Evolutionary conservation across 73 alveolate genomes (phyloP).

Genomic region (Durusdinium trenchii): DNA sequence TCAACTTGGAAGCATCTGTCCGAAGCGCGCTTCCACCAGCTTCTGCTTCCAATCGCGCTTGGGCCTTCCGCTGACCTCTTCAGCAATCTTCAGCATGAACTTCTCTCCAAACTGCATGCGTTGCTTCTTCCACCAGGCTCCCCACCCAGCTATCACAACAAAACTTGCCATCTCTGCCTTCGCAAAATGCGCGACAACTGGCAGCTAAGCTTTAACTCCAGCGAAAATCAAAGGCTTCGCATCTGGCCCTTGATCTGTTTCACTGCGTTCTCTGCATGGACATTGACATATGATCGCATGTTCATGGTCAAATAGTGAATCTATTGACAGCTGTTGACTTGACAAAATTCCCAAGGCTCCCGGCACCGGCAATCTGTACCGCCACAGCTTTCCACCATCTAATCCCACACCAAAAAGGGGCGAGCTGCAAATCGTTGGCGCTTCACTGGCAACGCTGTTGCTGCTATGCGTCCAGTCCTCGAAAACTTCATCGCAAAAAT

Average conservation of each 20-base stretch:
- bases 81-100: background rate
- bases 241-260: slow-evolving; percentile 1
- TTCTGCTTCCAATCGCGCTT: slow-evolving; percentile 15
- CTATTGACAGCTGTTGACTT: background rate
- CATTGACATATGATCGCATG: background rate
- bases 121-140: background rate
- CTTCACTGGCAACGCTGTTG: background rate
- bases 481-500: background rate
- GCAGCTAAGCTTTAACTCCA: background rate
- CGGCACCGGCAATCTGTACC: background rate
- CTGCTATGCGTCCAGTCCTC: background rate
- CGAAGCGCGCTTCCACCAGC: background rate
- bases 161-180: background rate
- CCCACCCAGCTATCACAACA: background rate
- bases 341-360: background rate
- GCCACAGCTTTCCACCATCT: no score
- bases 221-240: background rate
- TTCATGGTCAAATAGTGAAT: background rate
- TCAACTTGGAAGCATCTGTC: no score
- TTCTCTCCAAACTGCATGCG: background rate
- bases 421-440: no score
- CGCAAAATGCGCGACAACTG: background rate
- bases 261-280: background rate
- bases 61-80: background rate
- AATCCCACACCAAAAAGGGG: no score